phyloP scores from a whole-genome alignment of 306 rosid genomes.

The Herpetospermum pedunculosum region DNA sequence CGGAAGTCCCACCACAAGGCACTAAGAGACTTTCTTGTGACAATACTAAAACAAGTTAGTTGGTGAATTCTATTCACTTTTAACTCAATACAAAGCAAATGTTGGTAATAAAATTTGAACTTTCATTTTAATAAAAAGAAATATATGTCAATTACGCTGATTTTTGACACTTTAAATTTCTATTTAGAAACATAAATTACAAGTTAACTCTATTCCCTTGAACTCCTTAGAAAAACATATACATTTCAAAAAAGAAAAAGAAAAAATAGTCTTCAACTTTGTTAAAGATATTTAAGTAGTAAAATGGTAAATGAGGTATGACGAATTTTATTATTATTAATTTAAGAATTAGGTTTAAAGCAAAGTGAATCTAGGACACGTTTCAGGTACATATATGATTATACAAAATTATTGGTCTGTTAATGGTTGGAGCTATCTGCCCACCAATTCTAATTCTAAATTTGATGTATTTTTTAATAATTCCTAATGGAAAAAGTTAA shows the following conservation, averaged over 20 bases:
- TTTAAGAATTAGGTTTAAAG: constrained; percentile 1
- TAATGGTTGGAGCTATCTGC: constrained; percentile 7
- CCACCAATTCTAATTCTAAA: background rate
- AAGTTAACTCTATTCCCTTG: background rate
- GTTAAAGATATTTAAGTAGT: background rate
- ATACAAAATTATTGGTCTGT: background rate
- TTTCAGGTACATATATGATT: background rate
- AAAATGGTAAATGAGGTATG: background rate
- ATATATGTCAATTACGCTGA: too few relatives aligned
- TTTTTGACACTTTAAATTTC: too few relatives aligned
- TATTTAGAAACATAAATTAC: background rate
- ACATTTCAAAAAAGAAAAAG: too few relatives aligned
- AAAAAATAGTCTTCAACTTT: too few relatives aligned
- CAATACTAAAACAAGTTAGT: background rate
- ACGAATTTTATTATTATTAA: too few relatives aligned
- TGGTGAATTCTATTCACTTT: background rate
- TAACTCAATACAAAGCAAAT: too few relatives aligned
- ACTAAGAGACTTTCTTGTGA: background rate
- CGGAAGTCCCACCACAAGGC: too few relatives aligned
- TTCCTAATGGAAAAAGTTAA: constrained; percentile 9
- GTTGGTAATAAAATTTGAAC: too few relatives aligned
- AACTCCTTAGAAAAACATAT: background rate
- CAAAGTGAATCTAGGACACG: constrained; percentile 2
- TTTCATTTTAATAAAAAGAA: too few relatives aligned
- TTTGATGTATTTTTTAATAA: background rate